Base-by-base conservation (phyloP, 2,329 filamentous ascomycete species). In the Colletotrichum chlorophyti region DNA sequence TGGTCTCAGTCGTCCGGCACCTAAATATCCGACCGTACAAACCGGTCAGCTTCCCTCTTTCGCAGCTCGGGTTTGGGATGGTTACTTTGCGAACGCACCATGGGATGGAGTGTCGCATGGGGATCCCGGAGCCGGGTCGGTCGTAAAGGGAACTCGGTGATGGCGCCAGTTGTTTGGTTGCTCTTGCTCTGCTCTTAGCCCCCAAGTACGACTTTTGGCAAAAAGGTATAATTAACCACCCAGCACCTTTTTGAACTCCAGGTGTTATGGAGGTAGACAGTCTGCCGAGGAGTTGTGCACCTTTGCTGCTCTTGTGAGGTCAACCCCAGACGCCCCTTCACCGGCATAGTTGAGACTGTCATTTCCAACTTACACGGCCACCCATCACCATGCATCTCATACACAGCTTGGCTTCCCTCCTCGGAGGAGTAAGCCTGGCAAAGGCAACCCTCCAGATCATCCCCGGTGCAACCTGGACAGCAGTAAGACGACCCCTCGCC, bases 381-480 rank as follows among this genome's bases (percentile, higher is more conserved):
- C 7, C 35, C 11, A 10, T 26, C 34, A 53, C 9, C 34, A 60
- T 60, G 58, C 58, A 41, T 40, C 35, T 60, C n/a, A 26, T 58
- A n/a, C 29, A 35, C 34, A 11, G 19, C 27, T 24, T 58, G 8
- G 21, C 53, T 19, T 41, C 24, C 17, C 34, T 60, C n/a, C 47
- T 58, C 11, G 40, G 40, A n/a, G 58, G 34, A 24, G 53, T 34
- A 12, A 26, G 34, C 34, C 27, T 60, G 34, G 47, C 35, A 11
- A 26, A 61, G 42, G 60, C 60, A 19, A 58, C 66, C 5, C 57
- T 76, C 5, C 74, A 78, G 47, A 59, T 79, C 14, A 71, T 80
- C 0, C 71, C 79, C 0, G 79, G 78, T 3, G 78, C 68, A 1
- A 80, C 78, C 15, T 80, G 78, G 77, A 80, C 78, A 6, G 73